Evolutionary conservation across 768 basidiomycete genomes (phyloP), one percentile per base, ranked within the genome.

Genomic region (Trametes gibbosa): DNA sequence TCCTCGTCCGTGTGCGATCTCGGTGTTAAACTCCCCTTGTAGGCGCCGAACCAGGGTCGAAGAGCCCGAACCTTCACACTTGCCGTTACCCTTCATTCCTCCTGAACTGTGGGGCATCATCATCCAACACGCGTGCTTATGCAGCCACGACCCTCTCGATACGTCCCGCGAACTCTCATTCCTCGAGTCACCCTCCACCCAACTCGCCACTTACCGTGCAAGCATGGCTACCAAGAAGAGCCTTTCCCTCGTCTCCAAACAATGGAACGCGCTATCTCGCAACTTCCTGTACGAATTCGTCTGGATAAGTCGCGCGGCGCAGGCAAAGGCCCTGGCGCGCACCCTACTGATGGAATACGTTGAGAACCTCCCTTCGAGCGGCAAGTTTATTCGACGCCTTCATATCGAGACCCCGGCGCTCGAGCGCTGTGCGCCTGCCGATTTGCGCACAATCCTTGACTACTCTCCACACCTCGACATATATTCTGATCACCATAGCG

Each of bases 391-490:
- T 43, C 81, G 81, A 40, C 77, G 84, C 16, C 70, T 90, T 29
- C 87, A 89, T 66, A 84, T 90, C 68, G 86, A 90, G 74, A 90
- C 88, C 6, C 79, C 80, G 17, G 71, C 79, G 6, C 74, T 88
- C 54, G 84, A 86, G 50, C 81, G 84, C 25, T 90, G 87, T 64
- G 78, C 78, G 5, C 85, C 88, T 17, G 77, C 77, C 5, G 86
- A 89, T 65, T 75, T 90, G 39, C 78, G 85, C n/a, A 80, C 82
- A 24, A 87, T 90, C 56, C 73, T 90, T 47, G 85, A 86, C 64
- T 79, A 84, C 61, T 78, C 86, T 0, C 84, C 86, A 0, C 76
- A 77, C 17, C 69, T 90, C 10, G 74, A 79, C 65, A 76, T 84
- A 16, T 90, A 82, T 65, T 81, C 83, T 3, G 89, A 90, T 68